These are phyloP conservation scores for Leccinum griseonigrum DNA, from an alignment of 1,284 basidiomycete species.

Conservation along the genomic window DNA sequence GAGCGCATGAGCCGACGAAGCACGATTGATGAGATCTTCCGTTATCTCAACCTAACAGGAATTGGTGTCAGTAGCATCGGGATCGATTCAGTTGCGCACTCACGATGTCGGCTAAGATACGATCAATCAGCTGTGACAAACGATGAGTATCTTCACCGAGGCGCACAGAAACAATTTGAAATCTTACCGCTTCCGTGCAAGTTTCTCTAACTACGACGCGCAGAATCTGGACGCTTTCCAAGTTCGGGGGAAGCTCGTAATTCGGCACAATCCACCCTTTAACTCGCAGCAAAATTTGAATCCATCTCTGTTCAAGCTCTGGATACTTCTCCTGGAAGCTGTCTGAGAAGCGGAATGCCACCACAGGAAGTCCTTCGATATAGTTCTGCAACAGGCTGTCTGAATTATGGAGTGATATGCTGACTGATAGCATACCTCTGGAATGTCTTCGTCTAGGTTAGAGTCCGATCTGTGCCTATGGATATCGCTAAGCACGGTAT, in stretches of 20 bases:
- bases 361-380: conserved; percentile 82
- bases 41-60: conserved; percentile 54
- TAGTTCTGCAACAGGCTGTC: conserved; percentile 48
- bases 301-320: conserved; percentile 83
- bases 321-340: conserved; percentile 69
- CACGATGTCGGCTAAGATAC: conserved; percentile 61
- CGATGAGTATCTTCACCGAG: conserved; percentile 2
- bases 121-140: conserved; percentile 54
- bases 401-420: conserved; percentile 6
- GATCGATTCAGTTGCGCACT: conserved; percentile 23
- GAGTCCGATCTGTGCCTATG: conserved; percentile 43
- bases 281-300: conserved; percentile 76
- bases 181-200: conserved; percentile 52
- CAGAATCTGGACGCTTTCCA: conserved; percentile 74
- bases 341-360: conserved; percentile 89
- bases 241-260: conserved; percentile 75
- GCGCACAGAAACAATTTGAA: background rate
- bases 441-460: conserved; percentile 45
- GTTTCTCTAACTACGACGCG: conserved; percentile 86
- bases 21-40: conserved; percentile 45
- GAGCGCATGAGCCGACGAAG: conserved; percentile 53
- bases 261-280: conserved; percentile 90
- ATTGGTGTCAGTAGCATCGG: background rate
- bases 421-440: conserved; percentile 46
- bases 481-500: conserved; percentile 70